Conservation (phyloP, 2,329 filamentous ascomycete genomes). For the Sclerotinia minor region DNA sequence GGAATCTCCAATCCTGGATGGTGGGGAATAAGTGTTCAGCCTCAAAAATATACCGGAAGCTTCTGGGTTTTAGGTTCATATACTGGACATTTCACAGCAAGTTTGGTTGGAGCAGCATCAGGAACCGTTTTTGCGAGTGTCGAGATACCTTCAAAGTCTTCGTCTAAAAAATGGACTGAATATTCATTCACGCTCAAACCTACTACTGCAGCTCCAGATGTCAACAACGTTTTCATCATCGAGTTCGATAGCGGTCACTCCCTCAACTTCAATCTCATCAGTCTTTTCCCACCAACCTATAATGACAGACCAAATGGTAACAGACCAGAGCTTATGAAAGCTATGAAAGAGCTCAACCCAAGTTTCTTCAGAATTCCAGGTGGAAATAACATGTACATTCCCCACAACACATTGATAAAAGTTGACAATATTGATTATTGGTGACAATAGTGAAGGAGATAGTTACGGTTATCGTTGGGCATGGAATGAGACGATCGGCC, state of each 20-base stretch:
- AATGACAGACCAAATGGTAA: constrained; percentile 58
- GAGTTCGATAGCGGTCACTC: constrained; percentile 48
- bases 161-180: constrained; percentile 32
- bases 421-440: constrained; percentile 34
- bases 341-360: constrained; percentile 52
- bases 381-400: constrained; percentile 57
- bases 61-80: constrained; percentile 34
- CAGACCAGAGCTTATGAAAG: constrained; percentile 55
- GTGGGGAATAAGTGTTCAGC: constrained; percentile 52
- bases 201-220: constrained; percentile 30
- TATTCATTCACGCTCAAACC: constrained; percentile 21
- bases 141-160: constrained; percentile 28
- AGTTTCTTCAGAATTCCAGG: constrained; percentile 64
- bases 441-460: constrained; percentile 35
- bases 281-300: constrained; percentile 60
- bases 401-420: background rate
- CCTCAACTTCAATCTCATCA: constrained; percentile 59
- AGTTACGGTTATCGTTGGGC: constrained; percentile 37
- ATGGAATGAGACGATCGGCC: constrained; percentile 47
- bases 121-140: constrained; percentile 31
- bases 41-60: constrained; percentile 37
- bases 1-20: constrained; percentile 56
- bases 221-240: constrained; percentile 57
- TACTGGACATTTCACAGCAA: constrained; percentile 23
- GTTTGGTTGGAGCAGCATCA: constrained; percentile 29